Base-by-base conservation (phyloP, 208 protist genomes). In the Trypanosoma rangeli region DNA sequence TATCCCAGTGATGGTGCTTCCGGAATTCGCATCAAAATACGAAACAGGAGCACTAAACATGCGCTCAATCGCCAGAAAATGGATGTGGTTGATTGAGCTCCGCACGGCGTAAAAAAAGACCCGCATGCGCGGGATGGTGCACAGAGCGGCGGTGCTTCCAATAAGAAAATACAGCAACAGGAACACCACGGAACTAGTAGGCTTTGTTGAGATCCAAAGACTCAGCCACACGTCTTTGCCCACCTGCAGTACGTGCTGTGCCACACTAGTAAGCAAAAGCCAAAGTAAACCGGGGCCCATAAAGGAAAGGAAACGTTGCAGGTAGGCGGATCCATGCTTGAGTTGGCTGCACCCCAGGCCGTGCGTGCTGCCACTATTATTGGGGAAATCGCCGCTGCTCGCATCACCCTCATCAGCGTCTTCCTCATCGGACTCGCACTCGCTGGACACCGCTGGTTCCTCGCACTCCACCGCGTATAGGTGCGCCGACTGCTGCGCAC, bases 141-240 rank as follows among this genome's bases (percentile, higher is more conserved):
- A 76, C 16, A 81, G 28, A 15, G 85, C 71, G 13, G 83, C 75
- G 29, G 78, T 64, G 22, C 82, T 49, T 35, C 88, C 88, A 29
- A 91, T 85, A 39, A 83, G 61, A 50, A 84, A 81, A 78, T 90
- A 91, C 44, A 18, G 63, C 22, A 62, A 22, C 15, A 33, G 44
- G 16, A 55, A 64, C 9, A 9, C 62, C 9, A 5, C 24, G 18
- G 56, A 31, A 67, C 64, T 60, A 29, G 48, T 53, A 10, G 42
- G 58, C 13, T 22, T 7, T 68, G 29, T 63, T 28, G 84, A 44
- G 28, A 85, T 78, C 82, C 85, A 94, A 20, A 94, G 69, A 55
- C 85, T 83, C 5, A 94, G 72, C 85, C 88, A 94, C 64, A 90
- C 86, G 74, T 94, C 88, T 69, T 83, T 78, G 55, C 89, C 64